These are phyloP conservation scores for Cucurbita maxima DNA, from an alignment of 306 rosid genomes.

Conservation along the genomic window DNA sequence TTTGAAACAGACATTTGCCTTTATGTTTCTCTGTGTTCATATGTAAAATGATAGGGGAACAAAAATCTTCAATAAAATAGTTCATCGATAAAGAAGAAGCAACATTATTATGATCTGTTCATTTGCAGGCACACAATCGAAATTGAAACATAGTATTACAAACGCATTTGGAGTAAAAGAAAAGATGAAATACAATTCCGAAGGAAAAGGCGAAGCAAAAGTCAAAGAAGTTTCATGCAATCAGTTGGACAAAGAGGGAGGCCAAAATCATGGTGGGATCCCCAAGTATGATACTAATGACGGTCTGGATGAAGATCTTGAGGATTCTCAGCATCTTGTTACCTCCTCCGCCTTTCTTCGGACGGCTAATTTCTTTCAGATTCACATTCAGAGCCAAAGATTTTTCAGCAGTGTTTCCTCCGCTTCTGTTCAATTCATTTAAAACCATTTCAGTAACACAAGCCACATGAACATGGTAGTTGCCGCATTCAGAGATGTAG, in stretches of 20 bases:
- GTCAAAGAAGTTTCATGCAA: not conserved
- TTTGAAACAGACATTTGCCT: no score
- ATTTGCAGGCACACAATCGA: not conserved
- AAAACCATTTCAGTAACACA: not conserved
- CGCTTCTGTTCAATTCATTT: no score
- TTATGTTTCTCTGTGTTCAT: no score
- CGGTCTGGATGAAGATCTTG: not conserved
- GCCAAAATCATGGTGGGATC: not conserved
- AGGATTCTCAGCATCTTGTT: not conserved
- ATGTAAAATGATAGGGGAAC: no score
- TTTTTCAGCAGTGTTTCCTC: no score
- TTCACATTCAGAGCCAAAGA: no score
- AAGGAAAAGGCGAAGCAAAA: not conserved
- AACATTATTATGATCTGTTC: not conserved
- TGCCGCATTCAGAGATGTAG: not conserved
- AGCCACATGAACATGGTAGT: constrained; percentile 10
- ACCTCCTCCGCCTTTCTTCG: no score
- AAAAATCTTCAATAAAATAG: no score
- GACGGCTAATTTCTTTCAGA: no score
- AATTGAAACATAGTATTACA: not conserved
- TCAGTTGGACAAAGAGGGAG: not conserved
- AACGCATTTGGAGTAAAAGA: not conserved
- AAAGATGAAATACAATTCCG: not conserved
- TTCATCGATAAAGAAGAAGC: not conserved
- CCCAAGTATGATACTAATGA: constrained; percentile 1